Evolutionary conservation across 768 basidiomycete species (phyloP).

Genomic region (Epithele typhae): DNA sequence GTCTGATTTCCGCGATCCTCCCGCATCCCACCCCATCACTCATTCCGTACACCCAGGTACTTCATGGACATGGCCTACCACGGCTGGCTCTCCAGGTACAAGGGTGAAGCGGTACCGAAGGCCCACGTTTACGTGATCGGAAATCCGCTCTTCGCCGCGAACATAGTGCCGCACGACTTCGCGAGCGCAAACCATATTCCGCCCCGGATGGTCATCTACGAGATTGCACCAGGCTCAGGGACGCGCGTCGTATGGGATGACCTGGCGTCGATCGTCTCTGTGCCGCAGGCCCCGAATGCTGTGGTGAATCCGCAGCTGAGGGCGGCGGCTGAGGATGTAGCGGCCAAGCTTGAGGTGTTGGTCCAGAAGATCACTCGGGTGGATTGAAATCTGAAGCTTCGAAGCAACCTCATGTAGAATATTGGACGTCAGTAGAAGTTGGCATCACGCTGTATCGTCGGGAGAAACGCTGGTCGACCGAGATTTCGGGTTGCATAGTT

Average conservation of each 20-base stretch:
- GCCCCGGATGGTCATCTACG: constrained; percentile 39
- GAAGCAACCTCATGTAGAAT: too few species aligned
- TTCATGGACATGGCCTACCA: constrained; percentile 9
- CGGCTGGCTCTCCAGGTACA: constrained; percentile 10
- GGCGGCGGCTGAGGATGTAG: constrained; percentile 32
- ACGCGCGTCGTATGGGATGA: constrained; percentile 43
- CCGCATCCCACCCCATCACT: too few species aligned
- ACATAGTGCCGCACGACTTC: constrained; percentile 38
- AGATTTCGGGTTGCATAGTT: too few species aligned
- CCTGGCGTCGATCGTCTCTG: constrained; percentile 41
- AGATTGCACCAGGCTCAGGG: constrained; percentile 34
- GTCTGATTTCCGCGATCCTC: constrained; percentile 14
- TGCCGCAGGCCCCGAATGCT: constrained; percentile 20
- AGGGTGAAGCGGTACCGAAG: constrained; percentile 4
- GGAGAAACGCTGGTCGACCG: too few species aligned
- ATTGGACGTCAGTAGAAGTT: too few species aligned
- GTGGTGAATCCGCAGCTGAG: constrained; percentile 30
- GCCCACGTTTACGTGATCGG: constrained; percentile 44
- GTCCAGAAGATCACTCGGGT: constrained; percentile 20
- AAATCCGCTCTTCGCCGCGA: constrained; percentile 47
- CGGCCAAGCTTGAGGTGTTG: constrained; percentile 41
- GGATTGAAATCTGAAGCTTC: too few species aligned
- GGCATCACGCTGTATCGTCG: too few species aligned
- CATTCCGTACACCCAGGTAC: constrained; percentile 2
- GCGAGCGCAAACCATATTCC: constrained; percentile 41